A percentile compares a stretch with the other conserved stretches of the same genome.
Evolutionary conservation across 176 grass and related monocot species (phyloP).

Genomic region (Zoysia japonica): DNA sequence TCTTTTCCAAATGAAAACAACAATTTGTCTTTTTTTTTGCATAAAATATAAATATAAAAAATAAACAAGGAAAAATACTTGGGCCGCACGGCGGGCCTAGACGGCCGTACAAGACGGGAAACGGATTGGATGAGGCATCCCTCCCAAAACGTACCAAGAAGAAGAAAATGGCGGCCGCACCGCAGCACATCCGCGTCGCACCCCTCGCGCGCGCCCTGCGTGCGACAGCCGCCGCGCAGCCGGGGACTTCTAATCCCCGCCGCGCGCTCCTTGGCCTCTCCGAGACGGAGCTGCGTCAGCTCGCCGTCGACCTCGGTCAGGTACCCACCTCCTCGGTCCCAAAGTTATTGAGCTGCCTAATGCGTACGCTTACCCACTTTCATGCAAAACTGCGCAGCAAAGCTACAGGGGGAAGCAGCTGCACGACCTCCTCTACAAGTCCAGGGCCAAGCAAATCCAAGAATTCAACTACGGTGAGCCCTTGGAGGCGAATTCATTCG

Average conservation of each 20-base stretch:
- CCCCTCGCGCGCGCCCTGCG: conserved; percentile 70
- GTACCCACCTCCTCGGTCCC: conserved; percentile 11
- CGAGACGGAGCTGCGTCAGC: conserved; percentile 82
- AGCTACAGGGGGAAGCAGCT: conserved; percentile 92
- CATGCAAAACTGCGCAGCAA: conserved; percentile 46
- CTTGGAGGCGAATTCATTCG: not conserved
- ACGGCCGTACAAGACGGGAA: too few species aligned
- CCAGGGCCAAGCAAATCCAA: conserved; percentile 74
- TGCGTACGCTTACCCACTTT: not conserved
- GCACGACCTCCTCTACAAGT: conserved; percentile 88
- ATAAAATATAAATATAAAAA: too few species aligned
- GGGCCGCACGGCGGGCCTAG: too few species aligned
- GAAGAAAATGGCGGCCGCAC: conserved; percentile 66
- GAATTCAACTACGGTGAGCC: conserved; percentile 65
- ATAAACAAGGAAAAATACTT: too few species aligned
- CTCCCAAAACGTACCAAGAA: too few species aligned
- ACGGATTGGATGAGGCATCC: too few species aligned
- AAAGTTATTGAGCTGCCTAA: not conserved
- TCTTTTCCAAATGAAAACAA: too few species aligned
- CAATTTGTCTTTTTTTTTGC: too few species aligned
- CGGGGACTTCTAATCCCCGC: conserved; percentile 28
- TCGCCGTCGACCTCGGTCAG: conserved; percentile 71
- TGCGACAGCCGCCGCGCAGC: conserved; percentile 39
- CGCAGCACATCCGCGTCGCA: conserved; percentile 60
- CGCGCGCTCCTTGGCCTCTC: conserved; percentile 78